Evolutionary conservation across 345 rosid genomes (phyloP).

Genomic region (Stellera chamaejasme): DNA sequence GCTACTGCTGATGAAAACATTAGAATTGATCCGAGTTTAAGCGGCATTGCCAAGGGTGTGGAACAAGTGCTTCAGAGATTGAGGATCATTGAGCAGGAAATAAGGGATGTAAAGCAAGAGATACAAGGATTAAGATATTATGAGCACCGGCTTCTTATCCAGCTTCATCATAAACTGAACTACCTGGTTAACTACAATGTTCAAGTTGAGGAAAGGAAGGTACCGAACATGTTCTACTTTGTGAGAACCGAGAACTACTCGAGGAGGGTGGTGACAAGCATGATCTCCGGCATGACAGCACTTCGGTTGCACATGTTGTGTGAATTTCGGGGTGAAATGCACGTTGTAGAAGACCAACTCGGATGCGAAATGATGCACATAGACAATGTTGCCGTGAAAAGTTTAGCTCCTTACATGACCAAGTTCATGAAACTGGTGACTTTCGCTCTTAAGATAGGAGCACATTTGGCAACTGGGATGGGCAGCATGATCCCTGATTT

Average conservation of each 20-base stretch:
- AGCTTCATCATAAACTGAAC: slow-evolving; percentile 87
- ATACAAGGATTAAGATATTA: slow-evolving; percentile 90
- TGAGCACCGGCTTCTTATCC: slow-evolving; percentile 75
- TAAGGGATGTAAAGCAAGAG: slow-evolving; percentile 90
- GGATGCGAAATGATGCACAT: slow-evolving; percentile 91
- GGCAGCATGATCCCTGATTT: slow-evolving; percentile 93
- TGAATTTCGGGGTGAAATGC: slow-evolving; percentile 84
- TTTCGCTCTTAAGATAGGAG: slow-evolving; percentile 86
- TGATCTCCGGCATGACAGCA: slow-evolving; percentile 79
- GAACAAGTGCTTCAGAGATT: slow-evolving; percentile 80
- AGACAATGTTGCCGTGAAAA: slow-evolving; percentile 61
- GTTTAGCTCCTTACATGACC: slow-evolving; percentile 79
- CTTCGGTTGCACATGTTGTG: slow-evolving; percentile 87
- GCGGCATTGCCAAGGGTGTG: slow-evolving; percentile 88
- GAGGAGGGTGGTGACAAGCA: slow-evolving; percentile 63
- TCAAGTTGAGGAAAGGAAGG: slow-evolving; percentile 80
- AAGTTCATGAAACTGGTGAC: slow-evolving; percentile 82
- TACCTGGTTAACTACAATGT: slow-evolving; percentile 84
- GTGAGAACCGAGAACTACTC: slow-evolving; percentile 79
- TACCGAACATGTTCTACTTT: slow-evolving; percentile 86
- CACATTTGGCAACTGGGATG: slow-evolving; percentile 87
- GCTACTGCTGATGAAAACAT: slow-evolving; percentile 28
- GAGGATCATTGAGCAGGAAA: slow-evolving; percentile 91
- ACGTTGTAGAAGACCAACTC: slow-evolving; percentile 78
- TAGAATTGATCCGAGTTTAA: slow-evolving; percentile 68